Base-by-base conservation (phyloP, 768 basidiomycete genomes). In the Boletus rubropictus region DNA sequence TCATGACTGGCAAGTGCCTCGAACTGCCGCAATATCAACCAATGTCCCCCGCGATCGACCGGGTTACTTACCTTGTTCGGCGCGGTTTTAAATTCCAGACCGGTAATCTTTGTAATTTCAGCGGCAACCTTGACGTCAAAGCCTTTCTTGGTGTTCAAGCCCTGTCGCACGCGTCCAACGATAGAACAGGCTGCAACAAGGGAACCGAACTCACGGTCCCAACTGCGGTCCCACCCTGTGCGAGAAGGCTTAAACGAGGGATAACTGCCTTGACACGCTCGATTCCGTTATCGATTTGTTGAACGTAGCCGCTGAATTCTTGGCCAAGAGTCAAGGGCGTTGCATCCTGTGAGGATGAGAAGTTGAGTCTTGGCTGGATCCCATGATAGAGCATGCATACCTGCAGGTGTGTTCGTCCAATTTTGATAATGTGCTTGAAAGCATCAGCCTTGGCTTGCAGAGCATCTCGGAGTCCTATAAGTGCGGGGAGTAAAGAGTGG, bases 1-100 rank as follows among this genome's bases (percentile, higher is more conserved):
- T 99, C 96, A 66, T 99, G 96, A n/a, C 89, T 76, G 18, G 96
- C 96, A 52, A 98, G 81, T 8, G 96, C 94, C 69, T 98, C 96
- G 58, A 99, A 99, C 92, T 96, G 51, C 4, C 27, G 38, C 17
- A 24, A 39, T 18, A 33, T 64, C 39, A 64, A 8, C 7, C 9
- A 28, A 11, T 17, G 17, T 18, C 31, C n/a, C 5, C 12, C 29
- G 27, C 15, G 25, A 44, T 17, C 7, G 42, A 44, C 32, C 9
- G n/a, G 11, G 9, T 24, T 29, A 46, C 69, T 52, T 59, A 81
- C 92, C 80, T 99, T 99, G 79, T 98, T 99, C 5, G 96, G 96
- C 14, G 96, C 95, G 40, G 96, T 98, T 72, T 88, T 76, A 73
- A 99, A 99, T 48, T 86, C 72, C 45, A 94, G 72, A 3, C 94